A percentile compares a stretch with the other conserved stretches of the same genome.
Evolutionary conservation across 768 basidiomycete species (phyloP).

Genomic region (Fomitopsis pulvina): DNA sequence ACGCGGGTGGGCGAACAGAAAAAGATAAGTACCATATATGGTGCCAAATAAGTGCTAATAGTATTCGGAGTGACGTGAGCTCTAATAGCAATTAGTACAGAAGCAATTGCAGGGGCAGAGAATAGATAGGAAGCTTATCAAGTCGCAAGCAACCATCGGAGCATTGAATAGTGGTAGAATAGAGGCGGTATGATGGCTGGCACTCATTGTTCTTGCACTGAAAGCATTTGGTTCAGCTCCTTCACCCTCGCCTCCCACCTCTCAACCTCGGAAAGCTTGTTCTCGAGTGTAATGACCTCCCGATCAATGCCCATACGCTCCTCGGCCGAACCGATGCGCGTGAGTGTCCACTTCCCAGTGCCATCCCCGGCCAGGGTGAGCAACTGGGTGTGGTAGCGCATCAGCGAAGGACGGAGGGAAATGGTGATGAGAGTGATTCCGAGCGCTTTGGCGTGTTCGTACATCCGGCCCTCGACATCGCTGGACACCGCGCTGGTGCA

Average conservation of each 20-base stretch:
- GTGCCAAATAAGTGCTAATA: no score
- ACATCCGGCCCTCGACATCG: constrained; percentile 95
- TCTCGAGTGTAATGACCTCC: constrained; percentile 65
- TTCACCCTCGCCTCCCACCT: constrained; percentile 65
- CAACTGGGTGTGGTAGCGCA: constrained; percentile 85
- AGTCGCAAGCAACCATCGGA: no score
- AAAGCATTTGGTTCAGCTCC: constrained; percentile 55
- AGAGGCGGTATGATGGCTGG: no score
- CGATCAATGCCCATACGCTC: constrained; percentile 69
- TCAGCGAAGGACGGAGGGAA: constrained; percentile 77
- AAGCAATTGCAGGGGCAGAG: no score
- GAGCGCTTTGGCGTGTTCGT: constrained; percentile 82
- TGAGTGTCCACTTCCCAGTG: constrained; percentile 64
- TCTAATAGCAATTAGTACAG: no score
- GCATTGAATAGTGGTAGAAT: no score
- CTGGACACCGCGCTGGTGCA: constrained; percentile 95
- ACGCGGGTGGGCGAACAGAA: no score
- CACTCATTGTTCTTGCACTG: constrained; percentile 31
- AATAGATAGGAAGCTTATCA: no score
- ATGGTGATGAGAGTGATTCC: constrained; percentile 93
- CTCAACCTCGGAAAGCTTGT: constrained; percentile 61
- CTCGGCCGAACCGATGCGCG: constrained; percentile 64
- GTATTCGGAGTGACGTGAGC: no score
- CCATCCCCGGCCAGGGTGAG: constrained; percentile 73
- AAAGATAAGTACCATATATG: no score